These are phyloP conservation scores for Colletotrichum caudatum DNA, from an alignment of 2,329 filamentous ascomycete species.

Conservation along the genomic window DNA sequence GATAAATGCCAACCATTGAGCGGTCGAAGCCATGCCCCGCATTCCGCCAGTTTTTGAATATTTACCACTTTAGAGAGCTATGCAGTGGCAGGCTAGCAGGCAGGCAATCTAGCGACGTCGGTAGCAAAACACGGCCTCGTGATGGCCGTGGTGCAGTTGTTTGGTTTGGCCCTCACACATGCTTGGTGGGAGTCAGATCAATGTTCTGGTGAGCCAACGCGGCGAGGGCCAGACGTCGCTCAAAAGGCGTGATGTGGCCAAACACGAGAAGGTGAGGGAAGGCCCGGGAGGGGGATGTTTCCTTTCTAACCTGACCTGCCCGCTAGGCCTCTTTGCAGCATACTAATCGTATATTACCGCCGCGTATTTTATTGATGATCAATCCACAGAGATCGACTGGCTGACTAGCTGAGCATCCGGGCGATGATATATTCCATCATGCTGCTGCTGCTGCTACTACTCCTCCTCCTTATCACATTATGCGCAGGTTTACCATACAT, in stretches of 20 bases:
- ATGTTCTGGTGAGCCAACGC: constrained; percentile 32
- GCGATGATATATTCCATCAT: neutral
- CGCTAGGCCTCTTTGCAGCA: neutral
- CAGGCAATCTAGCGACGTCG: too few relatives aligned
- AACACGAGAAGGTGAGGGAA: neutral
- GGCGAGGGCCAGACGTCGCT: constrained; percentile 4
- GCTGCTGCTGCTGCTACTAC: neutral
- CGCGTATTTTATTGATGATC: neutral
- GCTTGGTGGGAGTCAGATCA: constrained; percentile 1
- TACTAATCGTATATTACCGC: neutral
- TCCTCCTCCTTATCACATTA: neutral
- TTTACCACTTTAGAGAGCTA: constrained; percentile 9
- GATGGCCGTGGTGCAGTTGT: neutral
- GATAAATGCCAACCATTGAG: constrained; percentile 18
- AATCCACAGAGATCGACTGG: neutral
- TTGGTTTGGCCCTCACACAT: neutral
- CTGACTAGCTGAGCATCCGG: neutral
- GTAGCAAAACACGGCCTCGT: neutral
- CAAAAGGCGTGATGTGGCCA: neutral
- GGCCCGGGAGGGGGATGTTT: neutral
- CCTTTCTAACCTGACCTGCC: neutral
- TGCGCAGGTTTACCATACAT: neutral
- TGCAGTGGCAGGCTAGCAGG: neutral
- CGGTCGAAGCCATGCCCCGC: constrained; percentile 26
- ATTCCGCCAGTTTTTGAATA: constrained; percentile 1